Percentiles rank a stretch among this genome's conserved stretches.
These are phyloP conservation scores for Catunica adiposa DNA, from an alignment of 2,329 filamentous ascomycete species.

Conservation along the genomic window DNA sequence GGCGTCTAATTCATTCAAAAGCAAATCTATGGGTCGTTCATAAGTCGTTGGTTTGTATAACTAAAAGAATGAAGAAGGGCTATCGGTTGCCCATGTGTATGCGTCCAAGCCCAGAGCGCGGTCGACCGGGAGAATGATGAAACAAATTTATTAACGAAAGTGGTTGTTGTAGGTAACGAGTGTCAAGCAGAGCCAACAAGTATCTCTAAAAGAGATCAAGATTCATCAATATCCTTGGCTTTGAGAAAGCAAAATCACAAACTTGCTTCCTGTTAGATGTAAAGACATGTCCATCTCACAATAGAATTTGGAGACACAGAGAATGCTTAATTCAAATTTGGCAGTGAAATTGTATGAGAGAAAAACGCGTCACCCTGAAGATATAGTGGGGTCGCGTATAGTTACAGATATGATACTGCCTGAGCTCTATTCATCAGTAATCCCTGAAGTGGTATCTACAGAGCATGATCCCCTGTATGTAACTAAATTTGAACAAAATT, in stretches of 20 bases:
- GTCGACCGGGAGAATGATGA: slow-evolving; percentile 6
- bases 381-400: neutral
- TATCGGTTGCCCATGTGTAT: neutral
- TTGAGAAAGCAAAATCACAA: neutral
- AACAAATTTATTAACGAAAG: slow-evolving; percentile 1
- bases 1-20: no score
- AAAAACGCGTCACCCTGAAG: neutral
- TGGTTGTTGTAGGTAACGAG: neutral
- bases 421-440: neutral
- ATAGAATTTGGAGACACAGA: no score
- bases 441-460: neutral
- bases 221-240: neutral
- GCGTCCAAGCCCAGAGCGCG: slow-evolving; percentile 4
- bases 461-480: neutral
- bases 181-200: no score
- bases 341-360: neutral
- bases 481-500: no score
- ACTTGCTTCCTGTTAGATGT: no score
- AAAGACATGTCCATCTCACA: no score
- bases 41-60: neutral
- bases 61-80: slow-evolving; percentile 1
- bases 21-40: neutral
- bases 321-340: neutral
- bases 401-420: neutral
- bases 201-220: no score